Base-by-base conservation (phyloP, 768 basidiomycete genomes). In the Ramaria rubella region DNA sequence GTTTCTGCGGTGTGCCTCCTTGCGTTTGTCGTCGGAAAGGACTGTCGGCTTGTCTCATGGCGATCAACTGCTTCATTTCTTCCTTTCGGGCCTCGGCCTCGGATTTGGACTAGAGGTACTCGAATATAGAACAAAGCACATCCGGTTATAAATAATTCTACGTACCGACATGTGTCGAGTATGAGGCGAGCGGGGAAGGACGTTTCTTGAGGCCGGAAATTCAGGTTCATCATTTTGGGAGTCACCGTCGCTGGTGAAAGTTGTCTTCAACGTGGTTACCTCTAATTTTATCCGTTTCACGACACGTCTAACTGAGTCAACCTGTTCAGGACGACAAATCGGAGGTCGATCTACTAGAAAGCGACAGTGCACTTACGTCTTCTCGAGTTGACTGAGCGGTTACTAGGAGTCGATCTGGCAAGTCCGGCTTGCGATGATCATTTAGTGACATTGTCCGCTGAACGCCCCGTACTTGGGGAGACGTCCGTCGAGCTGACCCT, bases 41-140 rank as follows among this genome's bases (percentile, higher is more conserved):
- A 40, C 69, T 68, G 33, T 84, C 85, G 17, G 70, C 74, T 63
- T 81, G 75, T 61, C 89, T 75, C 59, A 75, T 79, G 34, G 74
- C 71, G 57, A 93, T 90, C 55, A 90, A 73, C 60, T 80, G 80
- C 38, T 83, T 79, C 89, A 93, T 89, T 67, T 93, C 90, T 62
- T 89, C 82, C 75, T 90, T 77, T 23, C 90, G 82, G 33, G 84
- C 83, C 61, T 83, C 83, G 33, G 89, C 88, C 54, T 83, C 89
- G 21, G 54, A 55, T 64, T 71, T 83, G 12, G 80, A 86, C 90
- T 92, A 61, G 4, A 33, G 2, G 26, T n/a, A n/a, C n/a, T 23
- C 21, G 17, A n/a, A 36, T 40, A 31, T 17, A 50, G 15, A 52
- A 17, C 2, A 8, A n/a, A 19, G 38, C 36, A 19, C 26, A 48